Evolutionary conservation across 805 yeast genomes (phyloP), one percentile per base, ranked within the genome.

Genomic region (Scheffersomyces spartinae): DNA sequence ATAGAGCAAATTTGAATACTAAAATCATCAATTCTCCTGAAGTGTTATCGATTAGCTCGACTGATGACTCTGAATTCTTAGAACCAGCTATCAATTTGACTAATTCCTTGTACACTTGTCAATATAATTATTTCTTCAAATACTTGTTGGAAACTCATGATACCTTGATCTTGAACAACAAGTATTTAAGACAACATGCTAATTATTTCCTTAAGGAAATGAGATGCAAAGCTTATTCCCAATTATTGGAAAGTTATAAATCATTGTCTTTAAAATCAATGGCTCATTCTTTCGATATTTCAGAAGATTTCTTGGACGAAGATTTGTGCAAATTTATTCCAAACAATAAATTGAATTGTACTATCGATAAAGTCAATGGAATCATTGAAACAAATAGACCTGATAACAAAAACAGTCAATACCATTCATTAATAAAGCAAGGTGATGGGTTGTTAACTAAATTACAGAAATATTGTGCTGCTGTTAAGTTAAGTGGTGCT

Each of bases 321-420:
- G 98, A 91, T 50, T 62, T 91, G 39, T 73, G 94, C 43, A 80
- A 76, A 47, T 84, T 88, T 48, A 84, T 91, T 41, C 95, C 96
- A 19, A 86, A 77, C 53, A 85, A 86, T 49, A 84, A 84, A 55
- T 68, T 91, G 48, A 88, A 86, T 57, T 91, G 98, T 58, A 86
- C 91, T 26, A 84, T 91, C 45, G 98, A 91, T 51, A 73, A 83
- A 46, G 97, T 91, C 26, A 83, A 85, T 51, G 97, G 94, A 9
- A 83, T 91, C 33, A 82, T 91, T 36, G 93, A 83, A 50, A 91
- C 98, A 10, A 91, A 85, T 54, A 70, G 97, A 39, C 95, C 96
- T 2, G 98, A 91, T 51, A 85, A 80, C 58, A 91, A 91, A 57
- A 88, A 91, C 48, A 80, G 83, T 29, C 97, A 88, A 56, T 91